These are phyloP conservation scores for Fonsecaea monophora DNA, from an alignment of 2,329 filamentous ascomycete species.

Conservation along the genomic window DNA sequence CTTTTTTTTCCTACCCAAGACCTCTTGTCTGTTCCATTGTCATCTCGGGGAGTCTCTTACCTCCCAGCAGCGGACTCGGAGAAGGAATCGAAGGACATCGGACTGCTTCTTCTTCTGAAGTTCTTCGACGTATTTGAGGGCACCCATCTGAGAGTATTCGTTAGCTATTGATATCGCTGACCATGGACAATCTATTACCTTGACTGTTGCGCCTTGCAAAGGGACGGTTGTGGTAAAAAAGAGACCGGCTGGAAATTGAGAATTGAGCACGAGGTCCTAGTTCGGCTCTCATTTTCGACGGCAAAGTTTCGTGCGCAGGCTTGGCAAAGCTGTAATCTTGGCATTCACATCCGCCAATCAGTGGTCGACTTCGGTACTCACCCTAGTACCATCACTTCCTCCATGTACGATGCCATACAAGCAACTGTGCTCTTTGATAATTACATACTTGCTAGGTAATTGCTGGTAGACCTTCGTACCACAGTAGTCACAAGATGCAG, in stretches of 20 bases:
- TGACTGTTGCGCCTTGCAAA: slow-evolving; percentile 36
- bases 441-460: neutral
- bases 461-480: neutral
- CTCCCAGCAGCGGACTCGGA: slow-evolving; percentile 99
- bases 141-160: slow-evolving; percentile 76
- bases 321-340: slow-evolving; percentile 34
- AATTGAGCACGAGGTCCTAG: slow-evolving; percentile 3
- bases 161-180: slow-evolving; percentile 7
- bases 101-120: slow-evolving; percentile 99
- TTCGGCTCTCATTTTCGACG: slow-evolving; percentile 19
- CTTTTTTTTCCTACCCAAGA: neutral
- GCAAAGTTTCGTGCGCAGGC: slow-evolving; percentile 34
- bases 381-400: neutral
- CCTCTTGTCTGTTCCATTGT: slow-evolving; percentile 9
- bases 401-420: neutral
- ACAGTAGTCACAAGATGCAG: neutral
- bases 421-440: neutral
- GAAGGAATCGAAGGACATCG: slow-evolving; percentile 99
- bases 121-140: slow-evolving; percentile 99
- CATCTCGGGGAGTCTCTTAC: slow-evolving; percentile 56
- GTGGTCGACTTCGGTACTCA: neutral
- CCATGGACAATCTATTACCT: slow-evolving; percentile 23
- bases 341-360: slow-evolving; percentile 21
- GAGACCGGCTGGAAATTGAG: slow-evolving; percentile 17
- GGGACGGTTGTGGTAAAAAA: slow-evolving; percentile 8